A percentile compares a stretch with the other conserved stretches of the same genome.
These are phyloP conservation scores for Hypoxylon lenormandii DNA, from an alignment of 495 filamentous ascomycete species.

Conservation along the genomic window DNA sequence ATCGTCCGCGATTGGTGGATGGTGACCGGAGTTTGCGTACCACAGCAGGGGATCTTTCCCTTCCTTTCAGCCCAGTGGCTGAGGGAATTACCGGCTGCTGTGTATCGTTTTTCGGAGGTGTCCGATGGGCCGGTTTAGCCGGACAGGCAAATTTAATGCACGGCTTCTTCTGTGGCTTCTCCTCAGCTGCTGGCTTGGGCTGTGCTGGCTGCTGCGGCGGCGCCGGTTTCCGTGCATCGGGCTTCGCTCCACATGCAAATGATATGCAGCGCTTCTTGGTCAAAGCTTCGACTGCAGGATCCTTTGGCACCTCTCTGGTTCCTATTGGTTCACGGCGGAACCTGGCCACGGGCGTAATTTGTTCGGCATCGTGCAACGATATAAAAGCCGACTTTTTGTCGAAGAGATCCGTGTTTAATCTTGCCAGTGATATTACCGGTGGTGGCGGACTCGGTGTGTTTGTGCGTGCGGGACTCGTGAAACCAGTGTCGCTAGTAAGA, in stretches of 20 bases:
- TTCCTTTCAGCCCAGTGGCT: conserved; percentile 34
- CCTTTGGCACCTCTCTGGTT: conserved; percentile 33
- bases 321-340: conserved; percentile 18
- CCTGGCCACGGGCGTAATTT: conserved; percentile 26
- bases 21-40: conserved; percentile 57
- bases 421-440: conserved; percentile 55
- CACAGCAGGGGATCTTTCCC: conserved; percentile 53
- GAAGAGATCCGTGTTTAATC: conserved; percentile 44
- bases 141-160: conserved; percentile 67
- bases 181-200: conserved; percentile 42
- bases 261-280: conserved; percentile 84
- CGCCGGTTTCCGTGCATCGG: conserved; percentile 49
- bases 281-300: conserved; percentile 51
- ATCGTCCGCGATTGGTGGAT: conserved; percentile 58
- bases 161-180: conserved; percentile 55
- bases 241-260: conserved; percentile 80
- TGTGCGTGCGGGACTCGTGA: conserved; percentile 89
- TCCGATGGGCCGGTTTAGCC: conserved; percentile 41
- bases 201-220: conserved; percentile 45
- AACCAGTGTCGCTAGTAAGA: conserved; percentile 88
- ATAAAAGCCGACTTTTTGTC: conserved; percentile 34
- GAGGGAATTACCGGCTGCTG: conserved; percentile 39
- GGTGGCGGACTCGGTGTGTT: conserved; percentile 88
- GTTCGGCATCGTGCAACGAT: conserved; percentile 30
- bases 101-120: conserved; percentile 34